Evolutionary conservation across 495 filamentous ascomycete species (phyloP), one percentile per base, ranked within the genome.

Genomic region (Neurospora sp.): DNA sequence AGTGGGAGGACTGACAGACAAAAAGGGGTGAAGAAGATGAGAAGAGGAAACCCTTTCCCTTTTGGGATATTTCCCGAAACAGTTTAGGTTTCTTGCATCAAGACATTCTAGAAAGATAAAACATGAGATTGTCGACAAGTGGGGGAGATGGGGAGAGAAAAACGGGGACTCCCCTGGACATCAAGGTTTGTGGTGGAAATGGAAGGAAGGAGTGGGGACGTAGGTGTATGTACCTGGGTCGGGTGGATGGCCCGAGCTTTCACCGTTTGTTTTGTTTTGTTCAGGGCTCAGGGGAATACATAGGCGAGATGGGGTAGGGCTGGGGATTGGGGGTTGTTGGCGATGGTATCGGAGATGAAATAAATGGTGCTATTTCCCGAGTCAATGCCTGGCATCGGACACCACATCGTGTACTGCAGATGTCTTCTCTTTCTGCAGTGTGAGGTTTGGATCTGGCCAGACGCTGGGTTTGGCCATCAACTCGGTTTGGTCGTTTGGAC

Each of bases 1-100:
- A 69, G 14, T 22, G 31, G 39, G 31, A 41, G n/a, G 42, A 74
- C 14, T 68, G 16, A 38, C 8, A 12, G 12, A 37, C 10, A 38
- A 40, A 61, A 72, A 40, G 40, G 38, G 16, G 37, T 65, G 72
- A 72, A 69, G 71, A 73, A 69, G 20, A 53, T 27, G 4, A 72
- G n/a, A 73, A 69, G 68, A 40, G 18, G 14, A 48, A 38, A 45
- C 35, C 48, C 22, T 61, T 61, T 61, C 48, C 48, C 48, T 16
- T 61, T 31, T 61, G 53, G 27, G 53, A 61, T 35, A 61, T 35
- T 61, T 61, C 53, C 53, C 27, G 53, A 45, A 68, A 31, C 45
- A 44, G 39, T 59, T 53, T 71, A 69, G 70, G 42, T 8, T 27
- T 1, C 22, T 27, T 31, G 7, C 39, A 37, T 31, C 12, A 71